These are phyloP conservation scores for Pseudoscleropodium purum DNA, from an alignment of 225 moss, liverwort and hornwort genomes.

Conservation along the genomic window DNA sequence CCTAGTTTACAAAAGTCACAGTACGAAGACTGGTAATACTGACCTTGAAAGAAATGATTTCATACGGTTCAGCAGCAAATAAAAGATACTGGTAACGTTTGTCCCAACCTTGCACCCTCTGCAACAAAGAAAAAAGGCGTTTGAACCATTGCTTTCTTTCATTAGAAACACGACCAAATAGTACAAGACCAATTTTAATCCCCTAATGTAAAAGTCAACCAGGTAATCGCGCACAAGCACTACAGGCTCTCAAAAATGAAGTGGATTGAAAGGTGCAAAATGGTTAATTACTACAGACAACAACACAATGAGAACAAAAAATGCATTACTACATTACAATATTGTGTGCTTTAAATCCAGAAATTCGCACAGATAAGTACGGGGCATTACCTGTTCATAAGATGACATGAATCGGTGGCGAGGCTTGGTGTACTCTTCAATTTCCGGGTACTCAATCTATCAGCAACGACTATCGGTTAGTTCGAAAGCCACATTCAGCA, in stretches of 20 bases:
- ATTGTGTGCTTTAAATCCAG: background rate
- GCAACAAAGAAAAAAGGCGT: background rate
- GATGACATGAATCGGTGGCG: constrained; percentile 99
- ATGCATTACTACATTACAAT: background rate
- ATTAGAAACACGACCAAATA: background rate
- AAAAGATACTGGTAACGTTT: constrained; percentile 94
- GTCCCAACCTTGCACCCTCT: constrained; percentile 99
- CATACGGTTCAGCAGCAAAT: constrained; percentile 93
- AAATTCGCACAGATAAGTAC: background rate
- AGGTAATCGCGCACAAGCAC: background rate
- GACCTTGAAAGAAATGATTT: constrained; percentile 97
- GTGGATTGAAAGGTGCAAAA: background rate
- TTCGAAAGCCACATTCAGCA: background rate
- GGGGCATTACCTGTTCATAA: constrained; percentile 71
- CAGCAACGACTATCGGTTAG: background rate
- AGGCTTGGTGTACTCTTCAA: constrained; percentile 77
- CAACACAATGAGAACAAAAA: background rate
- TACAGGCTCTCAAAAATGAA: background rate
- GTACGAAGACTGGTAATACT: background rate
- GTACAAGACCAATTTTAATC: background rate
- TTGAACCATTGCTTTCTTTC: background rate
- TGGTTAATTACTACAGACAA: background rate
- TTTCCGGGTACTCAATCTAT: constrained; percentile 97
- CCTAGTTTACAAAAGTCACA: background rate
- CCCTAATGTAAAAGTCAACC: background rate